phyloP scores from a whole-genome alignment of 208 protist genomes.

The Trypanosoma scelopori region DNA sequence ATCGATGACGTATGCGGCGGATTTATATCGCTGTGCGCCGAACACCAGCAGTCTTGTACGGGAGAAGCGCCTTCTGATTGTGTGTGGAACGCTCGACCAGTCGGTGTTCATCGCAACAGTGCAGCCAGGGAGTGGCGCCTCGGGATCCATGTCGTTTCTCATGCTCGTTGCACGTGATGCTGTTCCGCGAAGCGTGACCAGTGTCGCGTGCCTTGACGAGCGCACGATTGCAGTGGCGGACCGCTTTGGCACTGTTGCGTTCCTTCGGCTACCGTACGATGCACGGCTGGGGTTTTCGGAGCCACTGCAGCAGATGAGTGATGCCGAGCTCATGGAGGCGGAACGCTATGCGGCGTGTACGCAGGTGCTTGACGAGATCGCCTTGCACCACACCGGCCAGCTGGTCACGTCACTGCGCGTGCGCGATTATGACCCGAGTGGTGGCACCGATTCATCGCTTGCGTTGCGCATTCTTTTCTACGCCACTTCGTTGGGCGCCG shows the following conservation, averaged over 20 bases:
- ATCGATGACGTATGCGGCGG: slow-evolving; percentile 23
- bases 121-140: slow-evolving; percentile 36
- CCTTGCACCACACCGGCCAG: slow-evolving; percentile 62
- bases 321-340: slow-evolving; percentile 50
- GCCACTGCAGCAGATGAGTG: slow-evolving; percentile 48
- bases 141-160: slow-evolving; percentile 43
- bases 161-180: slow-evolving; percentile 59
- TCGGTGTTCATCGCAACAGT: slow-evolving; percentile 74
- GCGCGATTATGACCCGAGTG: slow-evolving; percentile 48
- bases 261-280: slow-evolving; percentile 56
- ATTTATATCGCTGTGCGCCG: slow-evolving; percentile 63
- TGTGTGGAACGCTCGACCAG: slow-evolving; percentile 63
- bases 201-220: slow-evolving; percentile 59
- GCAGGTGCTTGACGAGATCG: slow-evolving; percentile 67
- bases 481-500: slow-evolving; percentile 58
- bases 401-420: slow-evolving; percentile 62
- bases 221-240: slow-evolving; percentile 71
- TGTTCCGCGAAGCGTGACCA: slow-evolving; percentile 65
- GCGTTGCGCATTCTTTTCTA: slow-evolving; percentile 60
- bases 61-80: slow-evolving; percentile 64
- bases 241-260: slow-evolving; percentile 65
- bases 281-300: slow-evolving; percentile 65
- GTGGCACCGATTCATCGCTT: slow-evolving; percentile 40
- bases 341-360: slow-evolving; percentile 38
- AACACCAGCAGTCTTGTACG: slow-evolving; percentile 33